Evolutionary conservation across 2,329 filamentous ascomycete species (phyloP).

Genomic region (Penicillium expansum): DNA sequence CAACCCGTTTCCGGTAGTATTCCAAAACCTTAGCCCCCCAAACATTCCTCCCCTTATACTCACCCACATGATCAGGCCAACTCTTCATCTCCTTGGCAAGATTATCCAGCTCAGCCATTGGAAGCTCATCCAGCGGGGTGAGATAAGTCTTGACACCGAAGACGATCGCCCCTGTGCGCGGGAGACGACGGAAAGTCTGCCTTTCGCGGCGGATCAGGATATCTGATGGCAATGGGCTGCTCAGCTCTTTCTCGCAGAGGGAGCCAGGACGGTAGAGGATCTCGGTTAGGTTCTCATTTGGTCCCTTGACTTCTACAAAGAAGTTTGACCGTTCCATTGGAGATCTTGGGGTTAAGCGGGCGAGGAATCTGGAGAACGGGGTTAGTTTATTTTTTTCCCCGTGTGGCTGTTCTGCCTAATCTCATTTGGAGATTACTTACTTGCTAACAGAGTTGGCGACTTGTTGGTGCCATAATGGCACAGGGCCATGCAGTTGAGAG

Average conservation of each 20-base stretch:
- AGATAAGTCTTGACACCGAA: conserved; percentile 52
- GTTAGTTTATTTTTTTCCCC: background rate
- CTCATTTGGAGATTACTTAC: conserved; percentile 26
- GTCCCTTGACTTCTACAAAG: conserved; percentile 49
- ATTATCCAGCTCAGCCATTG: conserved; percentile 41
- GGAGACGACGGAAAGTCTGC: conserved; percentile 51
- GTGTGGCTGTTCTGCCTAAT: background rate
- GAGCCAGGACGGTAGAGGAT: conserved; percentile 47
- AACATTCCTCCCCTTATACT: conserved; percentile 46
- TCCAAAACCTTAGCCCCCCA: conserved; percentile 44
- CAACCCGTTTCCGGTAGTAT: conserved; percentile 32
- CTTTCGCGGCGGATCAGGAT: conserved; percentile 51
- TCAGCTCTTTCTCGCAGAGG: conserved; percentile 38
- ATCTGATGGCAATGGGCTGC: conserved; percentile 37
- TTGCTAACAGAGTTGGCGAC: conserved; percentile 44
- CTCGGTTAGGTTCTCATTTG: conserved; percentile 37
- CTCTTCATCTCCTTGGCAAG: conserved; percentile 45
- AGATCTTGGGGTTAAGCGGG: conserved; percentile 43
- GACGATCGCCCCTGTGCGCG: conserved; percentile 45
- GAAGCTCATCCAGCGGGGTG: conserved; percentile 41
- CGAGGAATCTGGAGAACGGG: conserved; percentile 42
- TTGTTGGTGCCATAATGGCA: conserved; percentile 52
- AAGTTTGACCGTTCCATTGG: conserved; percentile 51
- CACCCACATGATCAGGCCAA: conserved; percentile 46
- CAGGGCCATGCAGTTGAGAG: conserved; percentile 46